Percentiles rank a stretch among this genome's conserved stretches.
These are phyloP conservation scores for Hyphopichia khmerensis DNA, from an alignment of 1,139 yeast genomes.

Conservation along the genomic window DNA sequence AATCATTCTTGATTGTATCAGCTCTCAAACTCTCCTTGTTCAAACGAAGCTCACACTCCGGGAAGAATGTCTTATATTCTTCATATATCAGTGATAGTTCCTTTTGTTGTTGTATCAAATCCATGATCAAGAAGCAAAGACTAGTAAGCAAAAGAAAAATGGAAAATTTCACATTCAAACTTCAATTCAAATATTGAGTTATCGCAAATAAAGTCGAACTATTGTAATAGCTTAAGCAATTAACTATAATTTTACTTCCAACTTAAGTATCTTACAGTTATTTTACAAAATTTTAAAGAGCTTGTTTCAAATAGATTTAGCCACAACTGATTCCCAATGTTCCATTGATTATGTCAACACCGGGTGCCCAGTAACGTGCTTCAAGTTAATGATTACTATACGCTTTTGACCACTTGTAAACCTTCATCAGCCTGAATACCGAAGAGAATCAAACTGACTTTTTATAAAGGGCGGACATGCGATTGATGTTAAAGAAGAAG, in stretches of 20 bases:
- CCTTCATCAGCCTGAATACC: slow-evolving; percentile 18
- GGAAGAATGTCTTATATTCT: slow-evolving; percentile 31
- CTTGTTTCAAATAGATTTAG: slow-evolving; percentile 28
- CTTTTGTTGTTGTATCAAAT: slow-evolving; percentile 11
- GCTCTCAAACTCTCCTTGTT: background rate
- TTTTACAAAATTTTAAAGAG: background rate
- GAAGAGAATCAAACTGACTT: slow-evolving; percentile 18
- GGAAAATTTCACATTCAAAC: background rate
- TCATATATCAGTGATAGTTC: slow-evolving; percentile 24
- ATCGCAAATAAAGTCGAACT: no score
- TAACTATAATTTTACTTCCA: no score
- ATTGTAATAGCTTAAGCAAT: no score
- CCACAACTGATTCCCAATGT: slow-evolving; percentile 59
- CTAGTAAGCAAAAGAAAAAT: background rate
- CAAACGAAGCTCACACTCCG: slow-evolving; percentile 15
- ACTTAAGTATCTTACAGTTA: background rate
- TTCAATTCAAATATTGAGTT: background rate
- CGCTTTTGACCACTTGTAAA: slow-evolving; percentile 36
- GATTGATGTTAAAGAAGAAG: slow-evolving; percentile 37
- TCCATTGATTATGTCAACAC: slow-evolving; percentile 46
- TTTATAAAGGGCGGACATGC: slow-evolving; percentile 42
- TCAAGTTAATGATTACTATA: slow-evolving; percentile 38
- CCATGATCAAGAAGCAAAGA: slow-evolving; percentile 8
- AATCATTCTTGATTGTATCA: background rate
- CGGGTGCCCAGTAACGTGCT: slow-evolving; percentile 64